Evolutionary conservation across 2,329 filamentous ascomycete species (phyloP).

Genomic region (Monilinia fructigena): DNA sequence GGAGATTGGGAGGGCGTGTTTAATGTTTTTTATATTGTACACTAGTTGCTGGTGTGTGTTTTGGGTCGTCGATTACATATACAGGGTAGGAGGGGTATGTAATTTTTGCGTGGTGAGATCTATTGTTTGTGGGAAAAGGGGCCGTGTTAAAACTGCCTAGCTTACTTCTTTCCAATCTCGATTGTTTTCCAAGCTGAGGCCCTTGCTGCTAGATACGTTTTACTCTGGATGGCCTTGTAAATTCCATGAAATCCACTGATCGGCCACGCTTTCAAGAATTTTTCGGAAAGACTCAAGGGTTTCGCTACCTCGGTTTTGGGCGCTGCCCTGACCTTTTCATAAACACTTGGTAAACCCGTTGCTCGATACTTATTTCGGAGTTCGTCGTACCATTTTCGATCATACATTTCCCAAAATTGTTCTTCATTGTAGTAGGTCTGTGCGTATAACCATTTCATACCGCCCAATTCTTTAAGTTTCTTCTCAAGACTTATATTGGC

Average conservation of each 20-base stretch:
- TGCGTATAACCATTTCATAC: constrained; percentile 85
- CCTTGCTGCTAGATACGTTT: constrained; percentile 36
- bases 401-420: constrained; percentile 68
- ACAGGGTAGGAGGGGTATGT: background rate
- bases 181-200: constrained; percentile 34
- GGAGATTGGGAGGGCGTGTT: no score
- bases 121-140: background rate
- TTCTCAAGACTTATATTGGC: constrained; percentile 71
- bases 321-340: constrained; percentile 64
- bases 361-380: constrained; percentile 64
- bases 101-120: background rate
- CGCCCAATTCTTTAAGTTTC: constrained; percentile 66
- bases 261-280: constrained; percentile 52
- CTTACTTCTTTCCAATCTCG: background rate
- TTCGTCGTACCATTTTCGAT: constrained; percentile 58
- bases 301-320: constrained; percentile 49
- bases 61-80: background rate
- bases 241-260: constrained; percentile 60
- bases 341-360: constrained; percentile 61
- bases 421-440: constrained; percentile 77
- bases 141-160: background rate
- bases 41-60: background rate
- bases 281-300: constrained; percentile 44
- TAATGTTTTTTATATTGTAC: background rate
- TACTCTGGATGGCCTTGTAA: constrained; percentile 56